Conservation (phyloP, 2,329 filamentous ascomycete species). For the Cladosporium phlei region DNA sequence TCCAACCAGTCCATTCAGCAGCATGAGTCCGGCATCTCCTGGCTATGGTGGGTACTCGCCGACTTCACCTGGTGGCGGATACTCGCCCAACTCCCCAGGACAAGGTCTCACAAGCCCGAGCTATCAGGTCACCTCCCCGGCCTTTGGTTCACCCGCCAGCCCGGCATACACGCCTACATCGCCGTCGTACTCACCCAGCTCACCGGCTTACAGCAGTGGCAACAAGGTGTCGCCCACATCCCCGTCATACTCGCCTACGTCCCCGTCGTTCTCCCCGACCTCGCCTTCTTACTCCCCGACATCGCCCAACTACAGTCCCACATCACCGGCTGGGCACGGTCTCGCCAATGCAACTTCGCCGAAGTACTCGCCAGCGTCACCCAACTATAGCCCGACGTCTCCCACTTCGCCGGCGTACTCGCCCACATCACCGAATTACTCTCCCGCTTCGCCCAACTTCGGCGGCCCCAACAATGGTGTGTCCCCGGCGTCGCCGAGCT, state of each 20-base stretch:
- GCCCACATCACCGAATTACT: constrained; percentile 55
- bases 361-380: constrained; percentile 47
- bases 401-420: constrained; percentile 59
- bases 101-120: constrained; percentile 53
- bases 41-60: constrained; percentile 33
- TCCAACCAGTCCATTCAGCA: constrained; percentile 37
- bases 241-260: constrained; percentile 72
- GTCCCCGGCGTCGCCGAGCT: constrained; percentile 40
- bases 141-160: constrained; percentile 49
- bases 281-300: constrained; percentile 71
- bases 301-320: constrained; percentile 46
- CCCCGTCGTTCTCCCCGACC: constrained; percentile 48
- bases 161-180: constrained; percentile 44
- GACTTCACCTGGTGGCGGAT: constrained; percentile 26
- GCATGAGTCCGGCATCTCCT: constrained; percentile 73
- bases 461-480: constrained; percentile 43
- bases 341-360: constrained; percentile 45
- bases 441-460: constrained; percentile 46
- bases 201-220: constrained; percentile 31
- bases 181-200: constrained; percentile 33
- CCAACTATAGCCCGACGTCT: constrained; percentile 49
- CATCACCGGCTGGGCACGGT: constrained; percentile 25
- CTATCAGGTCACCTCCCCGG: constrained; percentile 48
- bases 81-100: constrained; percentile 41
- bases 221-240: constrained; percentile 41